Evolutionary conservation across 2,329 filamentous ascomycete species (phyloP).

Genomic region (Alternaria burnsii): DNA sequence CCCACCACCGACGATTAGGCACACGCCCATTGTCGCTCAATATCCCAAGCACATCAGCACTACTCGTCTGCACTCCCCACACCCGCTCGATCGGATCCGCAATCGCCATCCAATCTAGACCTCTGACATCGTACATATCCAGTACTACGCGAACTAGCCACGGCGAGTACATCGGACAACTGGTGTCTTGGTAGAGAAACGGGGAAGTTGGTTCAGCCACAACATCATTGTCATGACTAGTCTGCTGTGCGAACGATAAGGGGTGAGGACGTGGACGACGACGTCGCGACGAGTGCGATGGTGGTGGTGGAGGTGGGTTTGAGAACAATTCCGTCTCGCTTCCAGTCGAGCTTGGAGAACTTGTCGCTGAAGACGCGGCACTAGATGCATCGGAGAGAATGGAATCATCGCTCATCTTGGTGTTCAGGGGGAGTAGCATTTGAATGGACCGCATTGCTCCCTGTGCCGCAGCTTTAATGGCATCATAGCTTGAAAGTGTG

Average conservation of each 20-base stretch:
- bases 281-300: neutral
- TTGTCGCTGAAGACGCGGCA: slow-evolving; percentile 30
- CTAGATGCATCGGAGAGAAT: slow-evolving; percentile 37
- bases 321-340: slow-evolving; percentile 15
- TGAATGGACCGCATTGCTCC: slow-evolving; percentile 16
- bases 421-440: slow-evolving; percentile 37
- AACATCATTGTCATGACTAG: slow-evolving; percentile 4
- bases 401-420: slow-evolving; percentile 44
- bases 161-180: slow-evolving; percentile 42
- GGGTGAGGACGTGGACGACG: slow-evolving; percentile 24
- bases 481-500: slow-evolving; percentile 31
- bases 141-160: slow-evolving; percentile 50
- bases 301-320: slow-evolving; percentile 13
- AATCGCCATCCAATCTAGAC: slow-evolving; percentile 51
- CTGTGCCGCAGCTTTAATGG: slow-evolving; percentile 25
- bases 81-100: slow-evolving; percentile 45
- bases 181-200: slow-evolving; percentile 42
- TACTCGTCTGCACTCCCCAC: slow-evolving; percentile 46
- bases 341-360: slow-evolving; percentile 37
- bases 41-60: slow-evolving; percentile 48
- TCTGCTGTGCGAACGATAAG: slow-evolving; percentile 19
- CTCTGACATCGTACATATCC: slow-evolving; percentile 46
- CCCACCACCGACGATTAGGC: slow-evolving; percentile 46
- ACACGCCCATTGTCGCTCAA: slow-evolving; percentile 48
- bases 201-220: slow-evolving; percentile 24